phyloP scores from a whole-genome alignment of 1,284 basidiomycete genomes.

The Malassezia japonica region DNA sequence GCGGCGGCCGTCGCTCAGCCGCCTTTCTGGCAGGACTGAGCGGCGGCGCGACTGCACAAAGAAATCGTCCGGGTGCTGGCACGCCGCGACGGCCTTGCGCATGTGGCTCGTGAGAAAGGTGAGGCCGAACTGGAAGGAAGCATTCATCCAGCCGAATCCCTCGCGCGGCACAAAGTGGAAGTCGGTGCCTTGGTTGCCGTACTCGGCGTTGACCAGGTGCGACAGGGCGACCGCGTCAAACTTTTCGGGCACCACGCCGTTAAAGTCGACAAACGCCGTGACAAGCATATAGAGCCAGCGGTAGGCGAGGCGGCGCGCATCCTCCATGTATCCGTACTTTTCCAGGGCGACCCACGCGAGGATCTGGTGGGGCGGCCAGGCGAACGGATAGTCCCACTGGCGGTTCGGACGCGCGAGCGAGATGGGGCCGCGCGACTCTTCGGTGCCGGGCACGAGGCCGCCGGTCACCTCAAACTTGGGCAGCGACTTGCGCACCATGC shows the following conservation, averaged over 20 bases:
- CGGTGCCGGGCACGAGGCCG: conserved; percentile 91
- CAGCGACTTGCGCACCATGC: conserved; percentile 70
- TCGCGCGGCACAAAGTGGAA: conserved; percentile 80
- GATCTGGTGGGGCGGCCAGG: conserved; percentile 64
- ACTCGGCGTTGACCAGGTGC: conserved; percentile 93
- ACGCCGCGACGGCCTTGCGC: conserved; percentile 84
- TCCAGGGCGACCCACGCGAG: conserved; percentile 95
- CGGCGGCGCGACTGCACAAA: too few species aligned
- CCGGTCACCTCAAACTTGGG: conserved; percentile 93
- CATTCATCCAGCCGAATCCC: conserved; percentile 72
- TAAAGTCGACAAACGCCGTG: conserved; percentile 61
- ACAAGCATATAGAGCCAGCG: conserved; percentile 82
- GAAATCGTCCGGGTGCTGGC: conserved; percentile 81
- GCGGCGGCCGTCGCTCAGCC: too few species aligned
- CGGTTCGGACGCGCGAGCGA: conserved; percentile 93
- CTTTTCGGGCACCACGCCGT: conserved; percentile 94
- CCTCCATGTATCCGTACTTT: conserved; percentile 86
- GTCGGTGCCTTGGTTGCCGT: conserved; percentile 94
- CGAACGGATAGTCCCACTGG: conserved; percentile 66
- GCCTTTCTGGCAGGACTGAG: too few species aligned
- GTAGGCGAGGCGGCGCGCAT: conserved; percentile 85
- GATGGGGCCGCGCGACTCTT: conserved; percentile 88
- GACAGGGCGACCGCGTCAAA: conserved; percentile 92
- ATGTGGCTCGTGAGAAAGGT: conserved; percentile 88
- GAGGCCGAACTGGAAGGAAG: conserved; percentile 68